Evolutionary conservation across 768 basidiomycete genomes (phyloP), one percentile per base, ranked within the genome.

Genomic region (Tephrocybe sp.): DNA sequence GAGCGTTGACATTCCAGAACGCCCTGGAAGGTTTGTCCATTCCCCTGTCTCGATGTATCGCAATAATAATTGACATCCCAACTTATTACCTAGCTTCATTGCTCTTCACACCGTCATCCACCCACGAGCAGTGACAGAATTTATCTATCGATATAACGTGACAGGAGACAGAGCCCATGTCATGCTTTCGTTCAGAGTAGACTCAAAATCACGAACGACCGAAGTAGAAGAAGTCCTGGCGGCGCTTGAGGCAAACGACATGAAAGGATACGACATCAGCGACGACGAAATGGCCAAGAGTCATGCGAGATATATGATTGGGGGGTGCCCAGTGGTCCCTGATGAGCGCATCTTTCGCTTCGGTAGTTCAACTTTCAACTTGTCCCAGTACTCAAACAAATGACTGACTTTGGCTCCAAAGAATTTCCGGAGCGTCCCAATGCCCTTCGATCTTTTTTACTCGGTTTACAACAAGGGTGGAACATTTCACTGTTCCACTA

Each of bases 401-500:
- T n/a, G n/a, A n/a, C n/a, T n/a, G n/a, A 36, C 21, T 28, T 9
- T 41, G 21, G 25, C 43, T 12, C 37, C 25, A 62, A 30, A 98
- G 95, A 96, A 66, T 99, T 99, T 66, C 97, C 97, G 1, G 97
- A 99, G 67, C 75, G 97, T 47, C 95, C 93, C 0, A 88, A 86
- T 2, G 97, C 96, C 3, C 73, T 99, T 51, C 84, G 90, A 37
- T 91, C 89, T 58, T 99, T 98, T 75, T 75, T 99, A 53, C 75
- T 85, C 24, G 90, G 88, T 3, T 65, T 99, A 39, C 87, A 87
- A 26, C 73, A 80, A 17, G 86, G 85, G 21, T 98, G 95, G 94
- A 98, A 95, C 67, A 92, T 99, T 43, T 89, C 93, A 1, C 67
- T 99, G 57, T 99, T 98, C 74, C 97, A 99, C 67, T 99, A 99